Evolutionary conservation across 768 basidiomycete genomes (phyloP).

Genomic region (Boletus rufocinnamomeus): DNA sequence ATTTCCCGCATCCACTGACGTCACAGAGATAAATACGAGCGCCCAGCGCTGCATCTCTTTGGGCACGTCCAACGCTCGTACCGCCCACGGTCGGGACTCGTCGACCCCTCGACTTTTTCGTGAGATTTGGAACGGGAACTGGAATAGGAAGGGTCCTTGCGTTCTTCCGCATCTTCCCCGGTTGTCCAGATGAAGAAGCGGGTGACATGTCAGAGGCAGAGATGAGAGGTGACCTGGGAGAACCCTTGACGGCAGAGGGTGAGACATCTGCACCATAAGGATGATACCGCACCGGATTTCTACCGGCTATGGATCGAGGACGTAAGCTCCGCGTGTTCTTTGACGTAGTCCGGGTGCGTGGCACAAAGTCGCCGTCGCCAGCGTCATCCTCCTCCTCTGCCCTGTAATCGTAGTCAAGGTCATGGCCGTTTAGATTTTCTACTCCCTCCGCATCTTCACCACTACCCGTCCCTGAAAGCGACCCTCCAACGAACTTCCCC

Average conservation of each 20-base stretch:
- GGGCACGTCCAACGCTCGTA: constrained; percentile 29
- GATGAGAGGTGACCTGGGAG: constrained; percentile 34
- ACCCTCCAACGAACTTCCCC: constrained; percentile 20
- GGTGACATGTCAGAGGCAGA: constrained; percentile 34
- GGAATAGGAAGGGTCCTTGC: constrained; percentile 51
- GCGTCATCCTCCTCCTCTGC: constrained; percentile 34
- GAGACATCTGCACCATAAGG: constrained; percentile 32
- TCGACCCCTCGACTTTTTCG: constrained; percentile 69
- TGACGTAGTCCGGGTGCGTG: constrained; percentile 36
- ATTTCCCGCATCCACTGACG: constrained; percentile 83
- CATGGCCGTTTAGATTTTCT: constrained; percentile 26
- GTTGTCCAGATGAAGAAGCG: constrained; percentile 25
- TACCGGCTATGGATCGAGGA: constrained; percentile 37
- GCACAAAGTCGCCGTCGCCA: constrained; percentile 38
- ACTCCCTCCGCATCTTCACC: constrained; percentile 31
- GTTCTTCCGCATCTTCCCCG: constrained; percentile 36
- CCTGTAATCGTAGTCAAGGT: constrained; percentile 34
- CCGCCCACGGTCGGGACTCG: constrained; percentile 57
- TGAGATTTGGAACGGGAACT: constrained; percentile 66
- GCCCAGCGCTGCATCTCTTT: constrained; percentile 40
- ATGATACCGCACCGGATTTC: constrained; percentile 36
- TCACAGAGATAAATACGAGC: constrained; percentile 69
- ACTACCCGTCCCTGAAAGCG: constrained; percentile 24
- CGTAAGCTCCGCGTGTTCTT: constrained; percentile 40
- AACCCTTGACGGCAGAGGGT: constrained; percentile 34